Evolutionary conservation across 148 eudicot species (phyloP).

Genomic region (Chenopodium berlandieri): DNA sequence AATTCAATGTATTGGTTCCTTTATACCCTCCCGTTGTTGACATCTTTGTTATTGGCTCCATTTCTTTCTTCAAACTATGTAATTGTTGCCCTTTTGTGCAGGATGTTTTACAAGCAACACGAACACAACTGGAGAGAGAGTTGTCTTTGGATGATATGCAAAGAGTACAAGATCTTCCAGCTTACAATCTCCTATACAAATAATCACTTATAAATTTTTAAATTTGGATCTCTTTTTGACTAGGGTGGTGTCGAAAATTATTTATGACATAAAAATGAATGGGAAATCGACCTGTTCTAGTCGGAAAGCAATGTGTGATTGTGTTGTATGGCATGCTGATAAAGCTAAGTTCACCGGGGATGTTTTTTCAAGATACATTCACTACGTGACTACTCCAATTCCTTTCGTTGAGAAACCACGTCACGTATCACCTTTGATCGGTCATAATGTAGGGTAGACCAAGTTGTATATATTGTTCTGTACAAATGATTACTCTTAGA

Average conservation of each 20-base stretch:
- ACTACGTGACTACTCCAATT: no score
- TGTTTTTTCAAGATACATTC: no score
- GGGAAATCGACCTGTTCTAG: not conserved
- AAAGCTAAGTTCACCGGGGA: no score
- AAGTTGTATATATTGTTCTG: no score
- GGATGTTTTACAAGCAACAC: slow-evolving; percentile 80
- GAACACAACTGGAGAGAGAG: slow-evolving; percentile 81
- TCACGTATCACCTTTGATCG: no score
- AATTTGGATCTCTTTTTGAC: not conserved
- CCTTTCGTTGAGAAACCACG: no score
- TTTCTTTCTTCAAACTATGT: not conserved
- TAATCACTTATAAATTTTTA: slow-evolving; percentile 15
- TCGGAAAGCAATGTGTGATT: not conserved
- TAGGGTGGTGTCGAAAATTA: not conserved
- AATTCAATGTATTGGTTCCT: slow-evolving; percentile 64
- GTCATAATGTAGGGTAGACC: no score
- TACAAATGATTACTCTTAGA: no score
- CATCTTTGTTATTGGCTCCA: not conserved
- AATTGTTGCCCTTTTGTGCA: slow-evolving; percentile 18
- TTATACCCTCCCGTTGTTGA: slow-evolving; percentile 5
- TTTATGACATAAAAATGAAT: not conserved
- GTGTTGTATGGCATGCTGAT: not conserved
- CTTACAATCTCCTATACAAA: slow-evolving; percentile 68
- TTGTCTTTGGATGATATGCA: slow-evolving; percentile 69
- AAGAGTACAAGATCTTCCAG: slow-evolving; percentile 74